Base-by-base conservation (phyloP, 768 basidiomycete species). In the Piloderma croceum region DNA sequence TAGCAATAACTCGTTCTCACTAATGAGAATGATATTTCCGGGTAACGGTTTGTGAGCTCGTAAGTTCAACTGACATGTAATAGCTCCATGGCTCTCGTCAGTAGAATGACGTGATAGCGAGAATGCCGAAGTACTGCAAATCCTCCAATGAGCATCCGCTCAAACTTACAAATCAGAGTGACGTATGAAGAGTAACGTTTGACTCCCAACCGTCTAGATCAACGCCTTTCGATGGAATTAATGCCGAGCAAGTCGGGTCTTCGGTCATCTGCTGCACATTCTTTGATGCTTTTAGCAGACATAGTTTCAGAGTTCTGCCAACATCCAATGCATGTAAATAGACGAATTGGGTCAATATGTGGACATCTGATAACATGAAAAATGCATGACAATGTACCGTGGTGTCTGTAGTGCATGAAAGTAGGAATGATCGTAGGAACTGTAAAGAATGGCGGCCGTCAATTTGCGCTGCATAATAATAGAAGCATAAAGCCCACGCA, bases 241-340 rank as follows among this genome's bases (percentile, higher is more conserved):
- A 41, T 18, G 38, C 51, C 7, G 57, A 58, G 37, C 60, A 60
- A 9, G 52, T 49, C 4, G 39, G 22, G 31, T 62, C 60, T 36
- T 62, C 60, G 12, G 57, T 58, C 24, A 48, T 35, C 9, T 50
- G 32, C 22, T 43, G n/a, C 38, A 40, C 60, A 62, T 31, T 52
- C 48, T 25, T 34, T 46, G 9, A 52, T 54, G 1, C 52, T 53
- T 12, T 43, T 12, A 5, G 55, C 43, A 3, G 55, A 47, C 9
- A 54, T 39, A 4, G 59, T 59, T 15, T 60, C 59, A 5, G 47
- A 24, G 36, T 39, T 40, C 24, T 56, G 48, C 51, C 52, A 62
- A 32, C 49, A 60, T 42, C 60, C 60, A n/a, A n/a, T n/a, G 3
- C 50, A 53, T 55, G 15, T 39, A n/a, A n/a, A n/a, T 19, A 24